These are phyloP conservation scores for Apiospora koreana DNA, from an alignment of 2,329 filamentous ascomycete species.

Conservation along the genomic window DNA sequence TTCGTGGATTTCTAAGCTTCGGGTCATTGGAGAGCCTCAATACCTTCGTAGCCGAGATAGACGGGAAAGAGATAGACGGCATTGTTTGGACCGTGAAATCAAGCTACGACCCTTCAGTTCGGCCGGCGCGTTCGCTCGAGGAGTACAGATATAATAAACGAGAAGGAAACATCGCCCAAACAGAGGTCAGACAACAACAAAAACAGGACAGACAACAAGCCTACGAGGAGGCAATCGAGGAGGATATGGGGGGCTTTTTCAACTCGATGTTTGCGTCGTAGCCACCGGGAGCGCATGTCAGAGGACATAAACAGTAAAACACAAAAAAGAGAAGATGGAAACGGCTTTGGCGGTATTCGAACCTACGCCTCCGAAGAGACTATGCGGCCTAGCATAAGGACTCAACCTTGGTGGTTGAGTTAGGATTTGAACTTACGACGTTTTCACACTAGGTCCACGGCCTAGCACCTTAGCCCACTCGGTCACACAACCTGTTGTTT, in stretches of 20 bases:
- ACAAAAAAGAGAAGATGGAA: no score
- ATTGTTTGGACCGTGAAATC: background rate
- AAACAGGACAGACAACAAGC: background rate
- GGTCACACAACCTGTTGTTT: background rate
- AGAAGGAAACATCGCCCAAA: background rate
- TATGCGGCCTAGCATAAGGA: no score
- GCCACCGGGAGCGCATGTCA: no score
- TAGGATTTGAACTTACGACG: background rate
- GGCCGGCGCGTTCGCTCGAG: background rate
- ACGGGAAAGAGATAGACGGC: background rate
- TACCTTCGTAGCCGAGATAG: background rate
- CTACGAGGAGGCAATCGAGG: background rate
- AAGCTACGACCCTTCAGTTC: background rate
- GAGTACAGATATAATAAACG: background rate
- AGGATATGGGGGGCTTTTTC: background rate
- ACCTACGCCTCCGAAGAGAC: no score
- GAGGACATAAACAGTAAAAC: no score
- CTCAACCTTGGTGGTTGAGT: background rate
- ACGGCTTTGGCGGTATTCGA: background rate
- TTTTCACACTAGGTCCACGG: background rate
- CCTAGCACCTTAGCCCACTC: background rate
- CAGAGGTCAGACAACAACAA: background rate
- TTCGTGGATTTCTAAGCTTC: background rate
- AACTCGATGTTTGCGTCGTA: background rate
- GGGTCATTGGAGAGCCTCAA: background rate